phyloP scores from a whole-genome alignment of 176 grass and related monocot genomes.

The Alloteropsis semialata region DNA sequence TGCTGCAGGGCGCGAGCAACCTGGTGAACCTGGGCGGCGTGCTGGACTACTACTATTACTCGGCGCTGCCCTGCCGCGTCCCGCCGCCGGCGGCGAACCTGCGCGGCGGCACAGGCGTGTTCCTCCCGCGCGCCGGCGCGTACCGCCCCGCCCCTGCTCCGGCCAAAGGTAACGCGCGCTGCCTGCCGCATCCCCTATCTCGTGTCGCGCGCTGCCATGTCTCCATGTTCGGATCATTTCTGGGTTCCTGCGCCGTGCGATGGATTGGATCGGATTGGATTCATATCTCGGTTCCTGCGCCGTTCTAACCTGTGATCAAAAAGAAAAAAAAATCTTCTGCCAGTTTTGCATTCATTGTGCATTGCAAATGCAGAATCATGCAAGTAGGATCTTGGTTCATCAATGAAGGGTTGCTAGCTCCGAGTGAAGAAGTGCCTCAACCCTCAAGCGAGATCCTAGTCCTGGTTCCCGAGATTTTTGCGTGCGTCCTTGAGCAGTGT shows the following conservation, averaged over 20 bases:
- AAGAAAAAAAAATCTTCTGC: neutral
- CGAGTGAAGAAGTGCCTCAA: too few species aligned
- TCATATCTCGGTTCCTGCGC: too few species aligned
- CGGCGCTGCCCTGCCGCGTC: neutral
- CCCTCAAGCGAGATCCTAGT: neutral
- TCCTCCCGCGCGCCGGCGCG: conserved; percentile 37
- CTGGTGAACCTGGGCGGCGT: neutral
- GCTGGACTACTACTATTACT: conserved; percentile 3
- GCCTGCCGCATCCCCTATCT: neutral
- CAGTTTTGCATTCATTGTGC: neutral
- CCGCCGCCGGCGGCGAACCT: neutral
- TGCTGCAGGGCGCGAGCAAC: neutral
- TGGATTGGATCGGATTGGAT: too few species aligned
- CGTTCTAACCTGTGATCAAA: too few species aligned
- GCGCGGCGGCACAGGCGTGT: conserved; percentile 59
- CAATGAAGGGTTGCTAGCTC: neutral
- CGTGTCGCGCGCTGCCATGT: too few species aligned
- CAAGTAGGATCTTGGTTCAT: neutral
- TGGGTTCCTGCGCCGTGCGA: neutral
- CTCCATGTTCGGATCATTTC: too few species aligned
- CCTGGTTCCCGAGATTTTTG: neutral
- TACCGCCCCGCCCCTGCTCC: neutral
- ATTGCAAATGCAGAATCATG: neutral
- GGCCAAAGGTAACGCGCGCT: conserved; percentile 10
- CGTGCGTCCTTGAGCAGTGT: conserved; percentile 1